Percentiles rank a stretch among this genome's conserved stretches.
Evolutionary conservation across 192 early-diverging fungal genomes (phyloP).

Genomic region (Oehlia diaphana): DNA sequence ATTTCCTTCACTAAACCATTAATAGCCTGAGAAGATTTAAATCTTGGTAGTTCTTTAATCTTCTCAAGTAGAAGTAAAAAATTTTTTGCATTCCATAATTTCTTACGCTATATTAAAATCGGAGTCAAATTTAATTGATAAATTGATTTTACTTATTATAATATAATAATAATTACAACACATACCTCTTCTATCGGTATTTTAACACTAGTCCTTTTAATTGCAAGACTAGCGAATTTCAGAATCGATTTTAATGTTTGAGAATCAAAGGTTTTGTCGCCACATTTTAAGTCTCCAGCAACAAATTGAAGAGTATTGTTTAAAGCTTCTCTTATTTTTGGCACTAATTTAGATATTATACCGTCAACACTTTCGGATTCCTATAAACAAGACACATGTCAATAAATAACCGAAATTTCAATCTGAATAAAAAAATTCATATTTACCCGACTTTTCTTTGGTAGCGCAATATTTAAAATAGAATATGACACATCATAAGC

Average conservation of each 20-base stretch:
- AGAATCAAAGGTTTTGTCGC: not conserved
- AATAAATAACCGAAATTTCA: no score
- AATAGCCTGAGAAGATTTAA: not conserved
- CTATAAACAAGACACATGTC: not conserved
- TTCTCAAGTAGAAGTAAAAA: not conserved
- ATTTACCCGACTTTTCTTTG: conserved; percentile 4
- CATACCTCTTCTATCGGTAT: not conserved
- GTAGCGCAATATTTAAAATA: not conserved
- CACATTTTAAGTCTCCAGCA: not conserved
- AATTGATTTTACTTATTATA: no score
- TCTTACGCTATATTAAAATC: not conserved
- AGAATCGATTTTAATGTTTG: conserved; percentile 5
- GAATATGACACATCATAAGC: conserved; percentile 4
- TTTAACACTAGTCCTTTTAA: not conserved
- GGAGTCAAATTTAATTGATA: not conserved
- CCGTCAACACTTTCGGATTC: not conserved
- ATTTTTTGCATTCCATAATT: not conserved
- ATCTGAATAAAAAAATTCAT: not conserved
- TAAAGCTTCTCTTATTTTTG: not conserved
- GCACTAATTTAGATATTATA: not conserved
- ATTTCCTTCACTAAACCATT: not conserved
- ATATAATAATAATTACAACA: not conserved
- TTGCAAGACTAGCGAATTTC: not conserved
- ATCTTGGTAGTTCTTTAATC: conserved; percentile 16
- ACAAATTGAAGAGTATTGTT: conserved; percentile 2